Evolutionary conservation across 345 rosid species (phyloP), one percentile per base, ranked within the genome.

Genomic region (Erucastrum elatum): DNA sequence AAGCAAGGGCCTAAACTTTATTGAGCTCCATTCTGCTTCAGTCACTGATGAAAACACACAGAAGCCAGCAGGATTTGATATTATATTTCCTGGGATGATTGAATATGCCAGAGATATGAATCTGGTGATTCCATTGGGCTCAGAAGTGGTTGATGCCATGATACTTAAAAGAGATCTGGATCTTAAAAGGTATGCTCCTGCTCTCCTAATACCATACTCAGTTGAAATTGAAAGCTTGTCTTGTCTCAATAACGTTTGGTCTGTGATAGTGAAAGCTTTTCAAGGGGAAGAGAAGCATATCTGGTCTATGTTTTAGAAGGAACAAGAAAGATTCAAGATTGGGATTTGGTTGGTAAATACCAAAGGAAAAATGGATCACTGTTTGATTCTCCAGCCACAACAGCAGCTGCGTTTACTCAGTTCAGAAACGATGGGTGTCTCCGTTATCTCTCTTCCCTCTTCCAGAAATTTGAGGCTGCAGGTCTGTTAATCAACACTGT

Each of bases 341-440:
- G 93, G 96, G 88, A 85, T 79, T 77, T 75, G 85, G 79, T 87
- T 56, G 84, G 84, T 82, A 90, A 87, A 70, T 87, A 87, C 81
- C 93, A 92, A 77, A 84, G 89, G 67, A 86, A 81, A 80, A 86
- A 92, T 16, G 97, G 98, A 0, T 94, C 96, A 2, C 64, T 94
- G 76, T 94, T 87, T 70, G 85, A 94, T 82, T 94, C 97, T 72
- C 98, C 98, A 66, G 87, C 98, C 15, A 66, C 97, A 79, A 89
- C 98, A 62, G 98, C 97, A 41, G 92, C 91, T 62, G 91, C 94
- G 60, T 80, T 86, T 79, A 75, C 76, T 53, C 87, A 84, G 73
- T 80, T 85, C 68, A 83, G 82, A 26, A 84, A 90, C 75, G 81
- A 82, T 65, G 81, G 80, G 3, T 92, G 97, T 80, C 89, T 92